Percentiles rank a stretch among this genome's conserved stretches.
Evolutionary conservation across 169 alveolate species (phyloP).

Genomic region (Cyclospora cayetanensis): DNA sequence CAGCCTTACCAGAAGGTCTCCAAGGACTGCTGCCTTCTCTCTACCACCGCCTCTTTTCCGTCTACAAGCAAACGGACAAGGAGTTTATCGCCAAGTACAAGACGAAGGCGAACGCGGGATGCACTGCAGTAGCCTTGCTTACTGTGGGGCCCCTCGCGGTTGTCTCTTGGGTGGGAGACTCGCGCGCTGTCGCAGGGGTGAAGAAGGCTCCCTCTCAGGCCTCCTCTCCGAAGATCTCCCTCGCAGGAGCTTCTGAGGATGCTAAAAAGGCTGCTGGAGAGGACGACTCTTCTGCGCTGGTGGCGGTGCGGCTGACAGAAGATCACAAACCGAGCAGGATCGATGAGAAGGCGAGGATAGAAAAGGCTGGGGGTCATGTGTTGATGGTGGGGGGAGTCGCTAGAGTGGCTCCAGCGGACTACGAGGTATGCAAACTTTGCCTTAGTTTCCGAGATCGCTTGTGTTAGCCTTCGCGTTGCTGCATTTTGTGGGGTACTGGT

Average conservation of each 20-base stretch:
- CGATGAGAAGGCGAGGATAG: conserved; percentile 84
- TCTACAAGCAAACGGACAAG: conserved; percentile 40
- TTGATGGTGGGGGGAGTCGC: conserved; percentile 44
- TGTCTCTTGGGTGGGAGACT: conserved; percentile 91
- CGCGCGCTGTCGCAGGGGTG: conserved; percentile 84
- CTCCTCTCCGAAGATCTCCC: background rate
- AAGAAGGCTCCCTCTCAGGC: conserved; percentile 22
- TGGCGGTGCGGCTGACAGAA: conserved; percentile 71
- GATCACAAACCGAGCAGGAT: conserved; percentile 91
- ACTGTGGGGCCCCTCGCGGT: conserved; percentile 75
- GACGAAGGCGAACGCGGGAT: conserved; percentile 73
- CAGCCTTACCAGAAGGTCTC: background rate
- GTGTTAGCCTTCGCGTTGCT: background rate
- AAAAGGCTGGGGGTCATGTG: conserved; percentile 88
- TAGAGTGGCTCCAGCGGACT: conserved; percentile 56
- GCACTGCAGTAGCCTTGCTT: conserved; percentile 84
- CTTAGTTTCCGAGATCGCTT: background rate
- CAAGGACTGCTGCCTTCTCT: background rate
- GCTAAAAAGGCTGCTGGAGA: background rate
- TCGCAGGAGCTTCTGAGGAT: background rate
- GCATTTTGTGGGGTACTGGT: background rate
- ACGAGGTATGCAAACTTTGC: background rate
- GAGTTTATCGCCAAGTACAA: conserved; percentile 32
- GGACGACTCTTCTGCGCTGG: background rate
- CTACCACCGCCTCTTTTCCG: background rate